These are phyloP conservation scores for Pseudopediastrum boryanum DNA, from an alignment of 139 green algal genomes.

Conservation along the genomic window DNA sequence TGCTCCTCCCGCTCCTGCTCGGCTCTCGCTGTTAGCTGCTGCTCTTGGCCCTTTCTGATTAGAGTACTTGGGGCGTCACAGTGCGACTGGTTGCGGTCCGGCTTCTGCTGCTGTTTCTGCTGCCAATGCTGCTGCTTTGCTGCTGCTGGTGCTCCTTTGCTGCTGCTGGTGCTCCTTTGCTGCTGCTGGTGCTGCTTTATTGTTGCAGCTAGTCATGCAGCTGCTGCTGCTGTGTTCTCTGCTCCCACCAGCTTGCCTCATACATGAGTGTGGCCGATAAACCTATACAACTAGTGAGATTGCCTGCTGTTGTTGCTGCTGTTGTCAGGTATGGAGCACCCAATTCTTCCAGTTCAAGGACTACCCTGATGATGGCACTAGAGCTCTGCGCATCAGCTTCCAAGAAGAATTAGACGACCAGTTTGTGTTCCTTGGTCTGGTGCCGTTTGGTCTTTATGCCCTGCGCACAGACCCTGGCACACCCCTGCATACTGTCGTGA, in stretches of 20 bases:
- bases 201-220: too few relatives aligned
- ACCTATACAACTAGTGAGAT: too few relatives aligned
- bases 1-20: not conserved
- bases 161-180: not conserved
- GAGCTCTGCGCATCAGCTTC: not conserved
- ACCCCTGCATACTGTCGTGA: not conserved
- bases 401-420: conserved; percentile 20
- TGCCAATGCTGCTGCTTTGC: conserved; percentile 20
- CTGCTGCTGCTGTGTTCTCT: too few relatives aligned
- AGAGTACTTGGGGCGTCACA: not conserved
- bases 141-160: not conserved
- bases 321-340: conserved; percentile 11
- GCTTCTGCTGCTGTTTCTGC: not conserved
- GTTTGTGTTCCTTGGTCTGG: conserved; percentile 12
- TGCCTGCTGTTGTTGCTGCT: not conserved
- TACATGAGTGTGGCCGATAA: too few relatives aligned
- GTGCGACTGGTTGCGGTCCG: not conserved
- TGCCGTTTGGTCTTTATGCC: not conserved
- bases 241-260: too few relatives aligned
- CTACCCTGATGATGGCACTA: not conserved
- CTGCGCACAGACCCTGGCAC: conserved; percentile 15
- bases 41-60: not conserved
- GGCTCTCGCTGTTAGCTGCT: not conserved
- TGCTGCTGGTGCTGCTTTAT: conserved; percentile 4
- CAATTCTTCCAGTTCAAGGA: conserved; percentile 20